Evolutionary conservation across 805 yeast genomes (phyloP).

Genomic region (Isabelozyma gotoi): DNA sequence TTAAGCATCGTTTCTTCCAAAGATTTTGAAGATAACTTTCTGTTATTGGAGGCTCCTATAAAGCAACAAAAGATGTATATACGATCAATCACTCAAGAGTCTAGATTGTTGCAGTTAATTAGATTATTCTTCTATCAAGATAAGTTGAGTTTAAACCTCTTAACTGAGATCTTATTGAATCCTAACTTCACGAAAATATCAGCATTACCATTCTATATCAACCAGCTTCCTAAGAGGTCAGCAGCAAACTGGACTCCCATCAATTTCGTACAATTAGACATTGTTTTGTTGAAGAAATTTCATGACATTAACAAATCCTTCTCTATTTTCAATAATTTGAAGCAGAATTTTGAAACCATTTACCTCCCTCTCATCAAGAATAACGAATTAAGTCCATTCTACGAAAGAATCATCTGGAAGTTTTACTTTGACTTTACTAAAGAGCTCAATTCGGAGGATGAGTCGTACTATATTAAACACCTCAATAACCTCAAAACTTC

Average conservation of each 20-base stretch:
- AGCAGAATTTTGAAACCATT: constrained; percentile 20
- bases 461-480: constrained; percentile 18
- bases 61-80: constrained; percentile 19
- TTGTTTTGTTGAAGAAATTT: constrained; percentile 36
- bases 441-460: constrained; percentile 6
- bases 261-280: constrained; percentile 25
- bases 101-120: constrained; percentile 18
- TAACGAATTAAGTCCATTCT: constrained; percentile 28
- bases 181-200: constrained; percentile 18
- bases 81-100: constrained; percentile 15
- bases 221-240: constrained; percentile 7
- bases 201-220: constrained; percentile 14
- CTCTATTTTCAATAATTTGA: constrained; percentile 27
- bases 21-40: constrained; percentile 2
- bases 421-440: constrained; percentile 34
- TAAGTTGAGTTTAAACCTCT: constrained; percentile 20
- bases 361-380: constrained; percentile 24
- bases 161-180: constrained; percentile 29
- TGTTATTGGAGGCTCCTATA: constrained; percentile 14
- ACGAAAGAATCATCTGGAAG: constrained; percentile 43
- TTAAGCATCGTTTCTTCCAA: constrained; percentile 11
- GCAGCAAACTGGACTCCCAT: constrained; percentile 14
- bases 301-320: constrained; percentile 34
- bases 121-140: constrained; percentile 24
- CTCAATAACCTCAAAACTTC: constrained; percentile 23